These are phyloP conservation scores for Suhomyces kunorum DNA, from an alignment of 1,139 yeast species.

Conservation along the genomic window DNA sequence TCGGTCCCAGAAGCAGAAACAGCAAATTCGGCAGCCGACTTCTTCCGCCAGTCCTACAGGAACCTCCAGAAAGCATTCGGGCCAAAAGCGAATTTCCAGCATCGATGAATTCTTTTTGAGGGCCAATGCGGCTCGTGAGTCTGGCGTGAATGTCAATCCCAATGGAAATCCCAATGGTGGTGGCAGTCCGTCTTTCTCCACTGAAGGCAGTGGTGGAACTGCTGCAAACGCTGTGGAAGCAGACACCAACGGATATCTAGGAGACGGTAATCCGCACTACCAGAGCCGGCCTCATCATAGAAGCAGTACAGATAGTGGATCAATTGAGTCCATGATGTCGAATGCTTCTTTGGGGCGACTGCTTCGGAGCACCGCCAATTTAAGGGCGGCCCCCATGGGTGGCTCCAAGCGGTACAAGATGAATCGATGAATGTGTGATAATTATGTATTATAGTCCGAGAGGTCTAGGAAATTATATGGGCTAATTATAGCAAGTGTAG, in stretches of 20 bases:
- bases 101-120: conserved; percentile 41
- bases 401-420: conserved; percentile 16
- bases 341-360: conserved; percentile 2
- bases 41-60: conserved; percentile 7
- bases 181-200: neutral
- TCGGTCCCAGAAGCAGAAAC: conserved; percentile 30
- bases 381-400: conserved; percentile 7
- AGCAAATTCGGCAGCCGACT: conserved; percentile 13
- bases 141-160: no score
- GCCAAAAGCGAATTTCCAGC: conserved; percentile 22
- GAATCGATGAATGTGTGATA: conserved; percentile 15
- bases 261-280: conserved; percentile 7
- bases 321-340: conserved; percentile 12
- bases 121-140: conserved; percentile 15
- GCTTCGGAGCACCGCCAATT: conserved; percentile 7
- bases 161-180: neutral
- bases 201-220: neutral
- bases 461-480: neutral
- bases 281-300: conserved; percentile 5
- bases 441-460: conserved; percentile 9
- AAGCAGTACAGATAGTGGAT: conserved; percentile 1
- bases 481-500: no score
- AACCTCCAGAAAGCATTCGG: conserved; percentile 10
- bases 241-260: conserved; percentile 1
- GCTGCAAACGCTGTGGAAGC: neutral